Evolutionary conservation across 306 rosid species (phyloP).

Genomic region (Vigna hirtella): DNA sequence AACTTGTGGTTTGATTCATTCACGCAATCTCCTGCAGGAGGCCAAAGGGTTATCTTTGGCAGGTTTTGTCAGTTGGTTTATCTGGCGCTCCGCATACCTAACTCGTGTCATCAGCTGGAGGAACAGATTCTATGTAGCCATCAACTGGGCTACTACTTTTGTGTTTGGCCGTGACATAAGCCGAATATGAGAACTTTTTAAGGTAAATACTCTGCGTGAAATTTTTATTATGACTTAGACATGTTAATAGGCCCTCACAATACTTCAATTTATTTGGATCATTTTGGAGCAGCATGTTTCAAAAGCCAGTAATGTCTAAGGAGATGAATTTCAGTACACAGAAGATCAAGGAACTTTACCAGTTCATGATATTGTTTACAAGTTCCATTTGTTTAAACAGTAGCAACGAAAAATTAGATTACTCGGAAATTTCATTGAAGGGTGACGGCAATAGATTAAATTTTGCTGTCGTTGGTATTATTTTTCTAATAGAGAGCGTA

Average conservation of each 20-base stretch:
- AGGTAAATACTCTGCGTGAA: conserved; percentile 38
- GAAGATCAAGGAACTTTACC: conserved; percentile 23
- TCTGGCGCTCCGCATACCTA: conserved; percentile 90
- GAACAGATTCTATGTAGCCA: conserved; percentile 90
- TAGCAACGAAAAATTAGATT: neutral
- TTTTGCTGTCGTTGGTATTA: neutral
- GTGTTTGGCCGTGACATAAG: conserved; percentile 95
- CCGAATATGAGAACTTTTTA: conserved; percentile 62
- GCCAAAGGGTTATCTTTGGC: conserved; percentile 82
- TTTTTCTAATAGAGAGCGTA: neutral
- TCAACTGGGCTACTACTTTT: conserved; percentile 91
- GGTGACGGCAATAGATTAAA: conserved; percentile 31
- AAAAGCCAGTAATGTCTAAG: conserved; percentile 7
- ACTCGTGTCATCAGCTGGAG: conserved; percentile 97
- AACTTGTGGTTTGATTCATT: conserved; percentile 34
- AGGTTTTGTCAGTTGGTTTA: conserved; percentile 86
- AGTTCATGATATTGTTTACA: conserved; percentile 9
- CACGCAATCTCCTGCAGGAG: conserved; percentile 55
- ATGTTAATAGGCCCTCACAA: conserved; percentile 7
- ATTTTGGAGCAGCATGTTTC: conserved; percentile 18
- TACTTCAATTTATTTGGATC: neutral
- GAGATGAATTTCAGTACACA: conserved; percentile 31
- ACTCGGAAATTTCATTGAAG: neutral
- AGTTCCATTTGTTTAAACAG: conserved; percentile 23
- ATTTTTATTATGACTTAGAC: neutral